Evolutionary conservation across 1,284 basidiomycete genomes (phyloP).

Genomic region (Ceratobasidium papillatum): DNA sequence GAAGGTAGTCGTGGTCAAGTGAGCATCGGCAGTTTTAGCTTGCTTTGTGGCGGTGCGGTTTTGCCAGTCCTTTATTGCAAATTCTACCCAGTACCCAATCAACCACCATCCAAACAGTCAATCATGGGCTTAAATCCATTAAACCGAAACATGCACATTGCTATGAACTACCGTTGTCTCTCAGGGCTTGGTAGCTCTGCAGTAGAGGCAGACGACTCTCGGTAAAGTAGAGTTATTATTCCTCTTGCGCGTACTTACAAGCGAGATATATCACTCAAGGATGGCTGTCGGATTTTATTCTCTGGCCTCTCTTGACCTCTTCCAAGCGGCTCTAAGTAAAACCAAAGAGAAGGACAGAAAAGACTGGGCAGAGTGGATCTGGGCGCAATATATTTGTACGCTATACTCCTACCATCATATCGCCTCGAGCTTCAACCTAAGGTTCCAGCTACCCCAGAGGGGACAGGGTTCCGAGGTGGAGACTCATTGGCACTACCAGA

Average conservation of each 20-base stretch:
- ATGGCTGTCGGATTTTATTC: conserved; percentile 87
- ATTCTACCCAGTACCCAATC: background rate
- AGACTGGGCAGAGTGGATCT: conserved; percentile 84
- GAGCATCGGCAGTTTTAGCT: too few relatives aligned
- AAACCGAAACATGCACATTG: conserved; percentile 21
- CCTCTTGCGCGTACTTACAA: conserved; percentile 30
- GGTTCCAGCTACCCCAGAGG: conserved; percentile 60
- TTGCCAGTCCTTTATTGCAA: background rate
- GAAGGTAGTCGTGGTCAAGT: too few relatives aligned
- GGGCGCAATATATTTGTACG: conserved; percentile 75
- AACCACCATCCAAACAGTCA: background rate
- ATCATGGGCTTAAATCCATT: conserved; percentile 9
- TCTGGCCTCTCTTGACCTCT: conserved; percentile 78
- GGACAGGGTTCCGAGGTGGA: conserved; percentile 80
- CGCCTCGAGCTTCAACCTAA: background rate
- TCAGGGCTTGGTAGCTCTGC: conserved; percentile 64
- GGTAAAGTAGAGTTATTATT: conserved; percentile 54
- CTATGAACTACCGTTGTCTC: conserved; percentile 57
- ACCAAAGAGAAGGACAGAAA: conserved; percentile 62
- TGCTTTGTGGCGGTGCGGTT: background rate
- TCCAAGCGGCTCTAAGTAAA: conserved; percentile 63
- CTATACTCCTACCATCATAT: conserved; percentile 33
- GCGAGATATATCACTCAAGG: conserved; percentile 55
- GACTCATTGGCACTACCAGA: conserved; percentile 64
- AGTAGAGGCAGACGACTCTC: conserved; percentile 65